Evolutionary conservation across 2,329 filamentous ascomycete species (phyloP).

Genomic region (Penicillium corylophilum): DNA sequence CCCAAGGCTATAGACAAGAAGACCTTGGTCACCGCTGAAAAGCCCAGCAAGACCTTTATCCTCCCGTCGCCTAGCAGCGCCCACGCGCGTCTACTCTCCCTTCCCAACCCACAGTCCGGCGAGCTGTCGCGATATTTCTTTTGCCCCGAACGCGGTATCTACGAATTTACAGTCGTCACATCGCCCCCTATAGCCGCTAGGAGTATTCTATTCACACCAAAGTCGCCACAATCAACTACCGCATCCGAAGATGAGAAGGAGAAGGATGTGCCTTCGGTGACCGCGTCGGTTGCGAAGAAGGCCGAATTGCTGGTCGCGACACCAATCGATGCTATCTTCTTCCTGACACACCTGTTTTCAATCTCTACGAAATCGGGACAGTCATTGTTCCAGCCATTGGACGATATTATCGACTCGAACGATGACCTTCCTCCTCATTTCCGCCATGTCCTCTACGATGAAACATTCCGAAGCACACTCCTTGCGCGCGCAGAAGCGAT

Average conservation of each 20-base stretch:
- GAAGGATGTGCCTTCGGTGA: conserved; percentile 11
- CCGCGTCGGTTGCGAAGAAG: conserved; percentile 61
- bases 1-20: conserved; percentile 21
- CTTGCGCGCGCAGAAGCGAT: conserved; percentile 66
- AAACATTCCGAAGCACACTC: conserved; percentile 48
- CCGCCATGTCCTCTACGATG: conserved; percentile 41
- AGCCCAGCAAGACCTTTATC: conserved; percentile 54
- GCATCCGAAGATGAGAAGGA: conserved; percentile 9
- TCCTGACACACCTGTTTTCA: conserved; percentile 71
- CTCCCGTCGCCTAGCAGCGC: conserved; percentile 54
- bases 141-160: conserved; percentile 58
- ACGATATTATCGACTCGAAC: conserved; percentile 50
- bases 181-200: conserved; percentile 51
- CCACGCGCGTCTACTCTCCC: conserved; percentile 55
- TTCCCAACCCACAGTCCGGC: conserved; percentile 55
- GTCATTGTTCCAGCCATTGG: conserved; percentile 49
- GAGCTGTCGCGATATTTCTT: conserved; percentile 56
- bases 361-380: conserved; percentile 44
- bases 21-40: conserved; percentile 23
- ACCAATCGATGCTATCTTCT: conserved; percentile 77
- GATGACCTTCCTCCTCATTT: conserved; percentile 44
- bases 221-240: conserved; percentile 8
- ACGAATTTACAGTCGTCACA: conserved; percentile 60
- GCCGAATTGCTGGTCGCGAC: conserved; percentile 83
- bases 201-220: conserved; percentile 55